Percentiles rank a stretch among this genome's conserved stretches.
phyloP scores from a whole-genome alignment of 805 yeast genomes.

The Kluyveromyces wickerhamii region DNA sequence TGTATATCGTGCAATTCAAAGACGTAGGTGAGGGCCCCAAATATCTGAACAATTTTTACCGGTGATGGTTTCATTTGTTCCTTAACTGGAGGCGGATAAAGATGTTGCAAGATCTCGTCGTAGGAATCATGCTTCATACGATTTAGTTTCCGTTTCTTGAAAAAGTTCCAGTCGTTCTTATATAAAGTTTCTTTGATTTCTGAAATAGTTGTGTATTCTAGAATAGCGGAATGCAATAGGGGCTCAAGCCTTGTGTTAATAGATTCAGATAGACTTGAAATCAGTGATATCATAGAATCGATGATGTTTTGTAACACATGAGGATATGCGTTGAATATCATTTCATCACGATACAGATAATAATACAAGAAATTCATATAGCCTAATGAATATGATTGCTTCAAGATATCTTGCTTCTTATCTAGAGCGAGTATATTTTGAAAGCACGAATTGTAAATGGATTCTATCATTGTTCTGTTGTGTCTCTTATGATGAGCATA shows the following conservation, averaged over 20 bases:
- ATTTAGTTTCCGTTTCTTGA: conserved; percentile 34
- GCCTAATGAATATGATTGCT: conserved; percentile 82
- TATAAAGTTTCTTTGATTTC: conserved; percentile 71
- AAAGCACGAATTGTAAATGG: conserved; percentile 50
- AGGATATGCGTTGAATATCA: conserved; percentile 48
- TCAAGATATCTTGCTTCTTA: conserved; percentile 50
- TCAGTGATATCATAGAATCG: conserved; percentile 48
- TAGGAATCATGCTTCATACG: conserved; percentile 33
- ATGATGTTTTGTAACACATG: conserved; percentile 50
- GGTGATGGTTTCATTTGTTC: conserved; percentile 89
- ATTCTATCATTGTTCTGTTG: conserved; percentile 48
- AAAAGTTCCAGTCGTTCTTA: conserved; percentile 63
- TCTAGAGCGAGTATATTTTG: conserved; percentile 49
- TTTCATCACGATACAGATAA: conserved; percentile 62
- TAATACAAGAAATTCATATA: conserved; percentile 69
- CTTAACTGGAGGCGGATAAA: conserved; percentile 77
- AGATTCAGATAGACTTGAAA: conserved; percentile 59
- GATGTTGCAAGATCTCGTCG: conserved; percentile 65
- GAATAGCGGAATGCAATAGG: conserved; percentile 55
- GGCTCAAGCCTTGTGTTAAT: conserved; percentile 52
- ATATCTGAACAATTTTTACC: conserved; percentile 68
- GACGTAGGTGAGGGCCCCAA: conserved; percentile 84
- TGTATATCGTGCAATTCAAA: conserved; percentile 75
- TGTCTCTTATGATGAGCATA: conserved; percentile 53
- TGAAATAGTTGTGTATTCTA: conserved; percentile 75